Percentiles rank a stretch among this genome's conserved stretches.
Conservation (phyloP, 202 grass and related monocot genomes). For the Dendrocalamus latiflorus region DNA sequence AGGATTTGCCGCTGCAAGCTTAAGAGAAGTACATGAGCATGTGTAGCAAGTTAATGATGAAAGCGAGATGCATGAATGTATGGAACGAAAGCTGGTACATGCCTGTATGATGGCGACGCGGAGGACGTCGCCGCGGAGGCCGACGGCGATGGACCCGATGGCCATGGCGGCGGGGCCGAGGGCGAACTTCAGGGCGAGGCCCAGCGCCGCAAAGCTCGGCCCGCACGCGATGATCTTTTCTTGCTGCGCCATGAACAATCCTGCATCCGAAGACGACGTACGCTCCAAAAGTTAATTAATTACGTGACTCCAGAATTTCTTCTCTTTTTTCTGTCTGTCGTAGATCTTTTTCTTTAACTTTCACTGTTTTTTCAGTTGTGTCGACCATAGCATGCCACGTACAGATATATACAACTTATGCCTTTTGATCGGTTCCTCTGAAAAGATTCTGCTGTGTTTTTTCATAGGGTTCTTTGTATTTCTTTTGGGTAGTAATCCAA, state of each 20-base stretch:
- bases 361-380: background rate
- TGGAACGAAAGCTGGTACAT: background rate
- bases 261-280: slow-evolving; percentile 41
- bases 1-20: background rate
- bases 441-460: background rate
- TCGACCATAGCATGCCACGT: background rate
- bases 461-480: background rate
- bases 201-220: slow-evolving; percentile 45
- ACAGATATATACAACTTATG: background rate
- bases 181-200: slow-evolving; percentile 63
- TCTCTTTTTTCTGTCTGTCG: too few relatives aligned
- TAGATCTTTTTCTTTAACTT: background rate
- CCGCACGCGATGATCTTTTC: slow-evolving; percentile 81
- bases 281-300: background rate
- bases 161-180: slow-evolving; percentile 67
- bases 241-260: slow-evolving; percentile 90
- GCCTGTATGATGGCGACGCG: slow-evolving; percentile 87
- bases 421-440: background rate
- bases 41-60: background rate
- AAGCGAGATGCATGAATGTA: background rate
- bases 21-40: background rate
- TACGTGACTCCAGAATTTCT: background rate
- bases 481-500: background rate
- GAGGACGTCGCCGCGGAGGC: slow-evolving; percentile 73
- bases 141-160: slow-evolving; percentile 64